Base-by-base conservation (phyloP, 352 stramenopile species). In the Globisporangium polare region DNA sequence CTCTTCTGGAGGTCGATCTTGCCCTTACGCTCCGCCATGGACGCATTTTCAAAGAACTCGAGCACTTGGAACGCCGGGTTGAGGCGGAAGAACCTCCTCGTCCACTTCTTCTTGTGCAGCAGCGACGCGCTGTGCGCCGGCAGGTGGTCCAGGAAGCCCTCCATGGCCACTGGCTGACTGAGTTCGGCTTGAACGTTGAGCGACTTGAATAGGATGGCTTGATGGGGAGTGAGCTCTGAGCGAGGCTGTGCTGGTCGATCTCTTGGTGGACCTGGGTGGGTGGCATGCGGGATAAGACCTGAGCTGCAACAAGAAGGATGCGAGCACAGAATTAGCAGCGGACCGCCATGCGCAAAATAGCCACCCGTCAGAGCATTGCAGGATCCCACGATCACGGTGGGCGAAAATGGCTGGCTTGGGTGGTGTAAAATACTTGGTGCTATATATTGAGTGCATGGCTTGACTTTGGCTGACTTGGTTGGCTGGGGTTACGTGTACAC, bases 121-220 rank as follows among this genome's bases (percentile, higher is more conserved):
- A 83, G 61, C 33, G 57, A 29, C 35, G 49, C 26, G 2, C 24
- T 26, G 15, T 22, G 8, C 37, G 52, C 54, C 47, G 86, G 77
- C 47, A 90, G 58, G 49, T 86, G 71, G 54, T 87, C 79, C 26
- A 90, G 63, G 13, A 78, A 85, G 60, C 81, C 81, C 47, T 89
- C 65, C 81, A 89, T 89, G 3, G 3, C 5, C 17, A 8, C 24
- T 39, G 12, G 1, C 13, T 4, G 5, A 43, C 22, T 15, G 60
- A 61, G 20, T 13, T 45, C 41, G 18, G 22, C 29, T 65, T 35
- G 42, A 51, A n/a, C n/a, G n/a, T n/a, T 17, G 51, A n/a, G 33
- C 33, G 33, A 39, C 9, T 26, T 41, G 20, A 24, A 15, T 8
- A 39, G 7, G 10, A 39, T 39, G 33, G 33, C 33, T 39, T 39